Evolutionary conservation across 1,139 yeast genomes (phyloP), one percentile per base, ranked within the genome.

Genomic region (Diutina rugosa): DNA sequence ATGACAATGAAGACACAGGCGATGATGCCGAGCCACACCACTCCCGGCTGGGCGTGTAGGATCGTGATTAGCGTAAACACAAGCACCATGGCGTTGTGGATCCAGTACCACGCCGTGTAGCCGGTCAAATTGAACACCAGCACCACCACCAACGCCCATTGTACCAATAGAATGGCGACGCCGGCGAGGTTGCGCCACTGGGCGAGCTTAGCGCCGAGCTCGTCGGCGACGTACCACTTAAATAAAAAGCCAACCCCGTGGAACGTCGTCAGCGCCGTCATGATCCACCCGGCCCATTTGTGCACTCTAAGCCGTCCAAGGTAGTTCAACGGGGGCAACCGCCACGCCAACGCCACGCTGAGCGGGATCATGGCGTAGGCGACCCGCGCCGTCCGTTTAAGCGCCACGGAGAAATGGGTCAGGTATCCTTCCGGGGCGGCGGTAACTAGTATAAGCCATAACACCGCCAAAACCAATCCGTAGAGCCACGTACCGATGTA

Each of bases 271-370:
- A 81, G 69, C 0, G 77, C 61, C 0, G 87, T 74, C 4, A 86
- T 79, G 1, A 85, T 59, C 60, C 97, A 72, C 1, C 95, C 84
- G 0, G 87, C 67, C 96, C 96, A 89, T 66, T 88, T 89, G 69
- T 90, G 97, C 14, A 87, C 64, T 12, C 73, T 73, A 6, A 89
- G 63, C 14, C 83, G 67, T 49, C 79, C 74, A 58, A 87, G 68
- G 63, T 88, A 89, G 55, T 65, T 63, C 1, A 47, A 5, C 4
- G n/a, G 35, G 2, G 95, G 90, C 2, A 65, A 64, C 56, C 88
- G 72, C 44, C 87, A 63, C 0, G 84, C 80, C 16, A 90, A 66
- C 55, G 83, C 75, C 12, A 88, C 70, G 57, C 84, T 76, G 44
- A 89, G 70, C 0, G 96, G 95, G 29, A 87, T 69, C 58, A 85